These are phyloP conservation scores for Leersia perrieri DNA, from an alignment of 176 grass and related monocot genomes.

Conservation along the genomic window DNA sequence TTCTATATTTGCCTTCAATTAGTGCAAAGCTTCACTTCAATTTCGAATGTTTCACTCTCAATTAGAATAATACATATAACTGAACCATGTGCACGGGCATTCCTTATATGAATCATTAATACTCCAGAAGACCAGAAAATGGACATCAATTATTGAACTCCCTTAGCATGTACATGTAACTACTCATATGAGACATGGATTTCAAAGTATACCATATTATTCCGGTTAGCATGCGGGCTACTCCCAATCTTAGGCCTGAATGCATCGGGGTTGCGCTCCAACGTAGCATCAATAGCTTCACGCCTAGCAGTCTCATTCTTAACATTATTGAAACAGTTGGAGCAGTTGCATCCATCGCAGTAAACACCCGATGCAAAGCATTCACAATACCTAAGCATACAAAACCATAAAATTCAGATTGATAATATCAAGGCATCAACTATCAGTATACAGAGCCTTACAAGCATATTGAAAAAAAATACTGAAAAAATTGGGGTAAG, in stretches of 20 bases:
- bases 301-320: conserved; percentile 79
- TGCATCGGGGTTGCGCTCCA: conserved; percentile 90
- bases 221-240: conserved; percentile 66
- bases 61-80: not conserved
- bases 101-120: not conserved
- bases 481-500: not conserved
- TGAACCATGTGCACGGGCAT: not conserved
- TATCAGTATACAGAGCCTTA: conserved; percentile 2
- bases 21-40: conserved; percentile 1
- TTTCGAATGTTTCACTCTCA: not conserved
- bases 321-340: conserved; percentile 88
- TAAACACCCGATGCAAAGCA: conserved; percentile 88
- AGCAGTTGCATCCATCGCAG: conserved; percentile 97
- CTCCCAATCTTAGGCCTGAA: conserved; percentile 97
- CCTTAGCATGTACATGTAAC: conserved; percentile 15
- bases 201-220: conserved; percentile 68
- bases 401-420: conserved; percentile 26
- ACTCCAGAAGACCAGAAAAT: conserved; percentile 7
- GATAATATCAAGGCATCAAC: conserved; percentile 10
- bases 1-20: not conserved
- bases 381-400: conserved; percentile 79
- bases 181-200: conserved; percentile 25
- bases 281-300: conserved; percentile 85
- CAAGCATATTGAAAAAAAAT: not conserved
- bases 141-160: not conserved